Conservation (phyloP, 2,329 filamentous ascomycete species). For the Nemania sp. region DNA sequence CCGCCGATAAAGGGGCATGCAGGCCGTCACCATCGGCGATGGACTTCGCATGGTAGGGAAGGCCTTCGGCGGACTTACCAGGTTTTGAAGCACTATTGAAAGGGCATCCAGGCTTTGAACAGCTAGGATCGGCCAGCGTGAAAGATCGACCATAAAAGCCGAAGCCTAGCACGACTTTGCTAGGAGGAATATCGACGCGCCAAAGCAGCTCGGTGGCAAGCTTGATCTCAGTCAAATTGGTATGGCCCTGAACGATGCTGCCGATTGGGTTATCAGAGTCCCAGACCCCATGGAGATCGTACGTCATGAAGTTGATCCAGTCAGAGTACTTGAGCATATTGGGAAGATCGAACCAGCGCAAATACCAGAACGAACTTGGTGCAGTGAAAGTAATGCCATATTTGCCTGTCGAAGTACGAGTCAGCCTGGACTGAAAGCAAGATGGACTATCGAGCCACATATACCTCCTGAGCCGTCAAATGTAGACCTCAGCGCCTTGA, state of each 20-base stretch:
- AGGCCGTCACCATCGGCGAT: no score
- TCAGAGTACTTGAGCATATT: neutral
- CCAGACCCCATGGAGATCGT: neutral
- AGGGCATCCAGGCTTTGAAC: neutral
- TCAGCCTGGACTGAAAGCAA: no score
- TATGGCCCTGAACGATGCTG: neutral
- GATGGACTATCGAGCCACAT: no score
- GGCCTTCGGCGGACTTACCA: no score
- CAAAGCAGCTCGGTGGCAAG: neutral
- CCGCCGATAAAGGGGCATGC: no score
- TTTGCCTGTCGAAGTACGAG: neutral
- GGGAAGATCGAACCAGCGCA: neutral
- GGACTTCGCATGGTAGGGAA: no score
- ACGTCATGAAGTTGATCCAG: neutral
- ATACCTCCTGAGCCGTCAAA: neutral
- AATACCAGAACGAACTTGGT: neutral
- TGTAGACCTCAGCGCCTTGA: neutral
- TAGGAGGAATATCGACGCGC: neutral
- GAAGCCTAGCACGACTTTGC: neutral
- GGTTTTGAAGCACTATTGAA: no score
- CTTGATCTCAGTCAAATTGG: conserved; percentile 2
- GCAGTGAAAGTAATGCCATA: neutral
- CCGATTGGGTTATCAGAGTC: neutral
- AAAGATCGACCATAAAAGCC: neutral
- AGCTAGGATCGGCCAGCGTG: neutral